A percentile compares a stretch with the other conserved stretches of the same genome.
These are phyloP conservation scores for Liriodendron chinense DNA, from an alignment of 164 flowering plant genomes.

Conservation along the genomic window DNA sequence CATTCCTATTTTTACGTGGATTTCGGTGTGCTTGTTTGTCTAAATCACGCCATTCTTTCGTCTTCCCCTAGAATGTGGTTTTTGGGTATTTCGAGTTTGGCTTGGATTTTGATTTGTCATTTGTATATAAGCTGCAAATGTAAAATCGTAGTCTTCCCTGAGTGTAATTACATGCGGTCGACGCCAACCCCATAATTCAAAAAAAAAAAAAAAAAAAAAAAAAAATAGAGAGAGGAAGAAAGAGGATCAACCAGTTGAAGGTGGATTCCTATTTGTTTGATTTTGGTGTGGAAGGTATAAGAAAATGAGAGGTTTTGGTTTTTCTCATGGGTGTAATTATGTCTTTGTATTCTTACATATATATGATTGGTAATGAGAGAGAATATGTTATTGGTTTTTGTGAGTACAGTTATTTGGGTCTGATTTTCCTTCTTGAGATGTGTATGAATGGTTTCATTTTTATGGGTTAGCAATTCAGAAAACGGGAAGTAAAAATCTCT, in stretches of 20 bases:
- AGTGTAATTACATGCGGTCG: constrained; percentile 48
- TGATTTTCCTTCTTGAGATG: constrained; percentile 1
- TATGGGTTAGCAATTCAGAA: background rate
- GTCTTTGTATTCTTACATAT: constrained; percentile 26
- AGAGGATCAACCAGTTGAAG: constrained; percentile 40
- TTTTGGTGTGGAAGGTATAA: constrained; percentile 55
- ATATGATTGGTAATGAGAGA: constrained; percentile 29
- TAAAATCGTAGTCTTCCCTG: constrained; percentile 27
- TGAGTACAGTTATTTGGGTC: constrained; percentile 20
- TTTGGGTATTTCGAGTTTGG: constrained; percentile 33
- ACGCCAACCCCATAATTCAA: constrained; percentile 26
- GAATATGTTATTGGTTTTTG: constrained; percentile 38
- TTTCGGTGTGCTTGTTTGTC: constrained; percentile 29
- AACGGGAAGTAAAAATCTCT: background rate
- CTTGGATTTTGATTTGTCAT: constrained; percentile 31
- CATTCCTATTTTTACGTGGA: constrained; percentile 9
- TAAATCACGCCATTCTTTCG: constrained; percentile 46
- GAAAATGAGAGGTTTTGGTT: constrained; percentile 26
- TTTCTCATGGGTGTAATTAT: constrained; percentile 17
- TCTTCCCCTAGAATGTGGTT: constrained; percentile 35
- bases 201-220: constrained; percentile 13
- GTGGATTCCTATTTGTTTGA: constrained; percentile 33
- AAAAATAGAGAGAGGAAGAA: constrained; percentile 16
- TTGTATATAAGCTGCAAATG: constrained; percentile 50
- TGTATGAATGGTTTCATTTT: background rate